Conservation (phyloP, 768 basidiomycete species). For the Tylopilus plumbeoviolaceoides region DNA sequence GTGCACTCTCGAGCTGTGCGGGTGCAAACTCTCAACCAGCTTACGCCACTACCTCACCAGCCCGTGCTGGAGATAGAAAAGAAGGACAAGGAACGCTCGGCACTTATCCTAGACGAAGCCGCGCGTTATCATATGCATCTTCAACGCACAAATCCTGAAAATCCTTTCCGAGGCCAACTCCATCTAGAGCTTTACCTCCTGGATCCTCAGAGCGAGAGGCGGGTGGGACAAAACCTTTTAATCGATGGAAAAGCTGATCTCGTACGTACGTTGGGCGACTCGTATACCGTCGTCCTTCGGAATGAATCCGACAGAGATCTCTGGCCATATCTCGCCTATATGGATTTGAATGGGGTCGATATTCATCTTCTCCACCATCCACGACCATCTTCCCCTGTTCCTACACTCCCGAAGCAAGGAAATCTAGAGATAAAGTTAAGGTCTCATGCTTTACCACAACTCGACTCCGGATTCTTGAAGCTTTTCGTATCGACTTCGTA, state of each 20-base stretch:
- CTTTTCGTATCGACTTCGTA: conserved; percentile 52
- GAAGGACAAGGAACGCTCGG: conserved; percentile 30
- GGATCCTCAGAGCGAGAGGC: conserved; percentile 42
- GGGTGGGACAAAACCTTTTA: conserved; percentile 44
- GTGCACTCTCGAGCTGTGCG: conserved; percentile 37
- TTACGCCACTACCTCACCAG: conserved; percentile 32
- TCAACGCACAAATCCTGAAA: conserved; percentile 44
- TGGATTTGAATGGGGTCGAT: conserved; percentile 53
- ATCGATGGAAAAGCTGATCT: conserved; percentile 46
- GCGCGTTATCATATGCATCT: conserved; percentile 60
- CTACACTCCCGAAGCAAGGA: conserved; percentile 43
- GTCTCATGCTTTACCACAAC: conserved; percentile 42
- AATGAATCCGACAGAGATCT: conserved; percentile 50
- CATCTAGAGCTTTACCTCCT: conserved; percentile 51
- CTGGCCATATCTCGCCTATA: conserved; percentile 61
- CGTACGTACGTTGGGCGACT: conserved; percentile 36
- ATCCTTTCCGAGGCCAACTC: conserved; percentile 45
- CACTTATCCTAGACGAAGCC: conserved; percentile 50
- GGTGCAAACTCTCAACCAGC: conserved; percentile 44
- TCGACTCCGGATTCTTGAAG: conserved; percentile 52
- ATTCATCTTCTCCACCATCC: conserved; percentile 57
- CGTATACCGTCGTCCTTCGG: conserved; percentile 47
- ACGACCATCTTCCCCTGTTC: conserved; percentile 29
- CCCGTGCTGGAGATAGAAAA: conserved; percentile 37
- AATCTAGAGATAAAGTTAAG: conserved; percentile 36